Conservation (phyloP, 306 rosid genomes). For the Betula pendula region DNA sequence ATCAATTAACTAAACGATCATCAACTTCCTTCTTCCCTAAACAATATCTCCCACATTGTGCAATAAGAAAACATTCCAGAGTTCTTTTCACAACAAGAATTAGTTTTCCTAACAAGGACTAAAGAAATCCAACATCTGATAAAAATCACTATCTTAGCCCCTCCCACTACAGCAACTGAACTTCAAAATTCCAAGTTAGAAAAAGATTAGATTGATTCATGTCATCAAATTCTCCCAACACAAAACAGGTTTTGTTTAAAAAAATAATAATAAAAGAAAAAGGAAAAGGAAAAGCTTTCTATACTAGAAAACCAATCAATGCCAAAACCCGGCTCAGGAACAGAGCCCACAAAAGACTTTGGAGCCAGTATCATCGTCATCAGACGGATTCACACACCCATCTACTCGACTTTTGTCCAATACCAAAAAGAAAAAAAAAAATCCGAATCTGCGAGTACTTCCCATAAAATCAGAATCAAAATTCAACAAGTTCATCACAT, state of each 20-base stretch:
- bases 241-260: neutral
- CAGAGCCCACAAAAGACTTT: constrained; percentile 14
- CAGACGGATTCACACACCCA: neutral
- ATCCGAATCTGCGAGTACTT: constrained; percentile 2
- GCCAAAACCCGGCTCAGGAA: constrained; percentile 11
- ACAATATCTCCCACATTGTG: neutral
- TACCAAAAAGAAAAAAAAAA: neutral
- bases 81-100: too few relatives aligned
- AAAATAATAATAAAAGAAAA: neutral
- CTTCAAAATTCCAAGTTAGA: neutral
- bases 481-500: constrained; percentile 18
- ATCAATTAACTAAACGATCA: neutral
- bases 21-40: neutral
- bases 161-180: constrained; percentile 2
- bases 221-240: neutral
- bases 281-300: neutral
- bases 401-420: neutral
- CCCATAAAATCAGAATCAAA: constrained; percentile 1
- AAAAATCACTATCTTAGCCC: neutral
- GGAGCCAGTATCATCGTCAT: constrained; percentile 10
- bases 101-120: neutral
- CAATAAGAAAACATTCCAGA: neutral
- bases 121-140: neutral
- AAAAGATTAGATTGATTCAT: neutral
- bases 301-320: constrained; percentile 6